These are phyloP conservation scores for Dictyostelium capitatum DNA, from an alignment of 78 protist species.

Conservation along the genomic window DNA sequence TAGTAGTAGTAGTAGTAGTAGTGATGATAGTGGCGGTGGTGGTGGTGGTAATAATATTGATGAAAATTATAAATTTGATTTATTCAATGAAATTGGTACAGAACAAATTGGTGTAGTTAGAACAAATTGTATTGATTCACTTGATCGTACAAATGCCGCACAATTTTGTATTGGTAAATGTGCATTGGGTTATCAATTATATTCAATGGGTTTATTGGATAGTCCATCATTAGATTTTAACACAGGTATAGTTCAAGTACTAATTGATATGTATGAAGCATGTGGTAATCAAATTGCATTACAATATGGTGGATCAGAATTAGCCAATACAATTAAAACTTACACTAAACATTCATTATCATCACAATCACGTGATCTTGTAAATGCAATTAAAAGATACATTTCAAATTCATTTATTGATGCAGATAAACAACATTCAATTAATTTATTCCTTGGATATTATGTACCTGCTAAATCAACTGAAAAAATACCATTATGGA, in stretches of 20 bases:
- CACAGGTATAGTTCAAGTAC: slow-evolving; percentile 36
- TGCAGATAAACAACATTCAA: slow-evolving; percentile 91
- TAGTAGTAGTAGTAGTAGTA: neutral
- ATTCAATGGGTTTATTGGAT: slow-evolving; percentile 83
- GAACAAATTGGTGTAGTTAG: slow-evolving; percentile 94
- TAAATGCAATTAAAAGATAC: slow-evolving; percentile 83
- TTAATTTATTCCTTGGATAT: slow-evolving; percentile 94
- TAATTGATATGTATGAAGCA: slow-evolving; percentile 89
- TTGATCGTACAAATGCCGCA: slow-evolving; percentile 98
- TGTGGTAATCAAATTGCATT: slow-evolving; percentile 96
- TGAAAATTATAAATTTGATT: neutral
- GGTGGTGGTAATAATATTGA: neutral
- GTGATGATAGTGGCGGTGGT: neutral
- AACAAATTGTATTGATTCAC: slow-evolving; percentile 98
- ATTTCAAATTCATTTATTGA: slow-evolving; percentile 92
- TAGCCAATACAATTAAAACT: slow-evolving; percentile 89
- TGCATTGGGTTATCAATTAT: slow-evolving; percentile 92
- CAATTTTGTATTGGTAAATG: slow-evolving; percentile 94
- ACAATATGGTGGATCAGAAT: slow-evolving; percentile 87
- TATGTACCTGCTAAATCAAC: slow-evolving; percentile 74
- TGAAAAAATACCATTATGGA: slow-evolving; percentile 82
- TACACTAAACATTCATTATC: slow-evolving; percentile 75
- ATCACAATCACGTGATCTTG: slow-evolving; percentile 43
- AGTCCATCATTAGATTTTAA: slow-evolving; percentile 56
- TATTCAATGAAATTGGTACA: slow-evolving; percentile 34